Conservation (phyloP, 2,329 filamentous ascomycete species). For the Pseudogymnoascus sp. region DNA sequence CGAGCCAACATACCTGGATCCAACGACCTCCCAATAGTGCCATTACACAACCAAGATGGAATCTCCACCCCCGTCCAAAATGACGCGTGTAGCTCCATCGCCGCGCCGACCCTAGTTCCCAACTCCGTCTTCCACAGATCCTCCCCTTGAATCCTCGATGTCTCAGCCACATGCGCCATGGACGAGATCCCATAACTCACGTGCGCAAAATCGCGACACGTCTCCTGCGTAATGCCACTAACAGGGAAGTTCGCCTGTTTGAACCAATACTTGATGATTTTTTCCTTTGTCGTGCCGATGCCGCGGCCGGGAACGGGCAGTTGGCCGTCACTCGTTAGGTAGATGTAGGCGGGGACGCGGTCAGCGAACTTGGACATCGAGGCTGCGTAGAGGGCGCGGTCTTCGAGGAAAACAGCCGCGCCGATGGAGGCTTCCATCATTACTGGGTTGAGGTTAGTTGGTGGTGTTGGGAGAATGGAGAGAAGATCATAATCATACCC, state of each 20-base stretch:
- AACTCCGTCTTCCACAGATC: conserved; percentile 21
- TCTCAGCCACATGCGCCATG: conserved; percentile 26
- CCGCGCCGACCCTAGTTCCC: conserved; percentile 19
- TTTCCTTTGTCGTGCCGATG: background rate
- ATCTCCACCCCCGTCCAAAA: conserved; percentile 8
- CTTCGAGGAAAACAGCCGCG: conserved; percentile 24
- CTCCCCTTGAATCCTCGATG: conserved; percentile 23
- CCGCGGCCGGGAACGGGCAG: conserved; percentile 16
- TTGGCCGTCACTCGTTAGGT: conserved; percentile 20
- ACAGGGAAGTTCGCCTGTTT: conserved; percentile 11
- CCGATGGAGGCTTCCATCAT: conserved; percentile 22
- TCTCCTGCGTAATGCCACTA: conserved; percentile 23
- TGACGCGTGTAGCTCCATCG: conserved; percentile 11
- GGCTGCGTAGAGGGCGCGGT: conserved; percentile 18
- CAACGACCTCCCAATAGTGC: conserved; percentile 14
- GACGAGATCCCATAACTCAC: conserved; percentile 23
- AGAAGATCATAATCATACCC: conserved; percentile 13
- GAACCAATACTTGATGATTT: conserved; percentile 14
- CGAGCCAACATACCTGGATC: background rate
- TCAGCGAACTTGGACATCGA: conserved; percentile 21
- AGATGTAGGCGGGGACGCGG: conserved; percentile 24
- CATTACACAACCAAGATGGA: conserved; percentile 20
- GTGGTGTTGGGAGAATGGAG: background rate
- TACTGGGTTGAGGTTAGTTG: conserved; percentile 10
- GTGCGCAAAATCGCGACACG: conserved; percentile 25